Base-by-base conservation (phyloP, 176 grass and related monocot genomes). In the Aechmea fasciata region DNA sequence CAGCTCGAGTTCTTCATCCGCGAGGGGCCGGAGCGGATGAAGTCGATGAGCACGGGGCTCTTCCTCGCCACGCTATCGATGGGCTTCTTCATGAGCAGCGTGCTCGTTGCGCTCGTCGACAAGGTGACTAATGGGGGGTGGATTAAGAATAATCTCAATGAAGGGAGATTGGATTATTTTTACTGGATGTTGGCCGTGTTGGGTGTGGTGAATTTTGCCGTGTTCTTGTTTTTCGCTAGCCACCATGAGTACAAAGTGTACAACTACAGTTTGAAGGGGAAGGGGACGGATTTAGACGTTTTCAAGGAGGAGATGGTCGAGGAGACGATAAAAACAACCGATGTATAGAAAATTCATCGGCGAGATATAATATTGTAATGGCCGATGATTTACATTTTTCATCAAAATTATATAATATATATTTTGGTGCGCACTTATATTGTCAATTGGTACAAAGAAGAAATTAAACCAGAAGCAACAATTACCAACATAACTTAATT, bases 1-100 rank as follows among this genome's bases (percentile, higher is more conserved):
- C 87, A 90, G 80, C 80, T 86, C 1, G 83, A 90, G 73, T 90
- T 90, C 79, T 90, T 85, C 73, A 85, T 90, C 68, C 66, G 75
- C 28, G 83, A 90, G 71, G 83, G 76, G 0, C 87, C 87, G 0
- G 87, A 90, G 68, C 57, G 79, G 64, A 90, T 90, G 87, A 90
- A 90, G 70, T 90, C 87, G 17, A 83, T 90, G 83, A 83, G 83
- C 77, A 90, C 87, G 11, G 87, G 83, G 9, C 73, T 90, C 12
- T 83, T 85, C 77, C 76, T 90, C 11, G n/a, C 65, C 2, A 86
- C 79, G 9, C 65, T 90, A 1, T 67, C 87, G 49, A 80, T 86
- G 87, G 87, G 83, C 0, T 90, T 90, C 75, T 90, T 77, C 80
- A 57, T 83, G 2, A 90, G 87, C 73, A 90, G 83, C 55, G 2